Evolutionary conservation across 352 stramenopile species (phyloP), one percentile per base, ranked within the genome.

Genomic region (Globisporangium mamillatum): DNA sequence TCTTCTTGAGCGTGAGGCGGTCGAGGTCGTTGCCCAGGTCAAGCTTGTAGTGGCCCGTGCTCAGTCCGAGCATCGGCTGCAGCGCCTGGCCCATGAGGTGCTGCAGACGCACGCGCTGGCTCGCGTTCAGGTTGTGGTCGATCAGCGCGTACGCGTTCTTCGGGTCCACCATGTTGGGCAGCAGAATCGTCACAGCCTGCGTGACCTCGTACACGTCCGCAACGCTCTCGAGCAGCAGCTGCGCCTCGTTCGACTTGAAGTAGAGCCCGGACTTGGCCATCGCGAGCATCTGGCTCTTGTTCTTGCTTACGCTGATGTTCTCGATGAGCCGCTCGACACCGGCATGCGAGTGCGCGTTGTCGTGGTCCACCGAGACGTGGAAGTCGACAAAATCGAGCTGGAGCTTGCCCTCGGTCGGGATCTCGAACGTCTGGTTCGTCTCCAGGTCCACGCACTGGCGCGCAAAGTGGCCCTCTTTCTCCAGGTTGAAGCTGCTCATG

Each of bases 201-300:
- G 81, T 80, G 24, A 83, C 56, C 54, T 94, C 84, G 50, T 79
- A 84, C 18, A 88, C 78, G 29, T 94, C 86, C 3, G 75, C 68
- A 8, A 92, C 79, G n/a, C 72, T 78, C 53, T 92, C 79, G 6
- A 94, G 71, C 38, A 94, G 76, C 5, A 88, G 64, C 64, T 94
- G 86, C 6, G 86, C 86, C 48, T 94, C 84, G 25, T 79, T 63
- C 12, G 75, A 75, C 56, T 83, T 87, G 61, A 94, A 94, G 55
- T 78, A 81, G 16, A 93, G 75, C 9, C 86, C 84, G 0, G 82
- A 81, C 65, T 94, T 93, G 63, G 84, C 84, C 81, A 94, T 94
- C 29, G 78, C 68, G 24, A 94, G 73, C 81, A 94, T 94, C 60
- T 92, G 86, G 5, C 71, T 79, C 70, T 94, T 91, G 68, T 91